Base-by-base conservation (phyloP, 768 basidiomycete genomes). In the Roridomyces roridus region DNA sequence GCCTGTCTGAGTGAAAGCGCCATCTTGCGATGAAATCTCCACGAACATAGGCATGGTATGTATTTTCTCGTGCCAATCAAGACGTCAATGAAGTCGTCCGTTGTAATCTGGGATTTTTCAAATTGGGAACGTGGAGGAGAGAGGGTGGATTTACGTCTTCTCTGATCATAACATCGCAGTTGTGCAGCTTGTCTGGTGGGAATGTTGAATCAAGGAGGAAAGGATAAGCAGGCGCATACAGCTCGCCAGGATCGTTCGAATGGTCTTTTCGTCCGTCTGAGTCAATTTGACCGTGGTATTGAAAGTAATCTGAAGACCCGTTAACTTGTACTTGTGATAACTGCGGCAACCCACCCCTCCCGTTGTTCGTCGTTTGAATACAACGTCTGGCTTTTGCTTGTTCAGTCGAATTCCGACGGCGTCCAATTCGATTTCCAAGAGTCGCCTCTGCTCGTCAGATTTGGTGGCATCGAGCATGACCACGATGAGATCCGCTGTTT, bases 21-120 rank as follows among this genome's bases (percentile, higher is more conserved):
- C 23, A 6, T 24, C 10, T 20, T 24, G 41, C 7, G 34, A 37
- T 46, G 12, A 25, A 18, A 34, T 21, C 35, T 34, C 15, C 26
- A 74, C 88, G 61, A 65, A 91, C 91, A 98, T 40, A 98, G 81
- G 70, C 94, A 96, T 17, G 93, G 94, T 3, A 97, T 83, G 67
- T 98, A 98, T 81, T 98, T 98, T 65, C 96, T 84, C 7, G 91
- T 96, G 20, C 94, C 97, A 47, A 99, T 92, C 21, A 99, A 80
- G n/a, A 98, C 93, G 69, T 99, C 97, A 60, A 99, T 96, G 67
- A 99, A 97, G 70, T 98, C 94, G 69, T 98, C 96, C 5, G 89
- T 91, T 8, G 92, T 91, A 55, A 97, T 95, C 95, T 96, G 29
- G 11, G 2, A n/a, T 11, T 18, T n/a, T 40, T 23, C 20, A n/a